These are phyloP conservation scores for Saccharum hybrid DNA, from an alignment of 202 grass and related monocot genomes.

Conservation along the genomic window DNA sequence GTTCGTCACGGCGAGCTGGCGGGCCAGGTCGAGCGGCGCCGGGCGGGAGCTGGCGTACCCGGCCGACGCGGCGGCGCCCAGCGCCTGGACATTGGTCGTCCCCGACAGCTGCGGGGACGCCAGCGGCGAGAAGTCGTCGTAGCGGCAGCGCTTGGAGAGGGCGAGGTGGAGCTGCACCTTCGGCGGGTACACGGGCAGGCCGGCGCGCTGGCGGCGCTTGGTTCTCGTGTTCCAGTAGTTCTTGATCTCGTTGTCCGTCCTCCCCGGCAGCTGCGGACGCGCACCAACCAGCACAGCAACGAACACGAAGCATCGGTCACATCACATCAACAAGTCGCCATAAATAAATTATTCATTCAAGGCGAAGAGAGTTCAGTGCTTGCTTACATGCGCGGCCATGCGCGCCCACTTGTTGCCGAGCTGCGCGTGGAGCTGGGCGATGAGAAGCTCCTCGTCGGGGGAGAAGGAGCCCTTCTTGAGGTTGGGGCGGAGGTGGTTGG, in stretches of 20 bases:
- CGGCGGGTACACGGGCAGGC: conserved; percentile 68
- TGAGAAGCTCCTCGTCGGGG: conserved; percentile 62
- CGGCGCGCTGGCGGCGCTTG: conserved; percentile 77
- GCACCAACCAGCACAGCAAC: neutral
- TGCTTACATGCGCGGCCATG: conserved; percentile 74
- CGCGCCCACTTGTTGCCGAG: conserved; percentile 88
- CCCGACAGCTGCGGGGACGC: conserved; percentile 4
- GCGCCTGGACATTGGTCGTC: neutral
- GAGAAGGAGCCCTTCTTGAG: conserved; percentile 83
- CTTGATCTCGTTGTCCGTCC: conserved; percentile 98
- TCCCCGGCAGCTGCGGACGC: conserved; percentile 55
- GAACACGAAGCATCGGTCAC: neutral
- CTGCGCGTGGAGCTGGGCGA: conserved; percentile 67
- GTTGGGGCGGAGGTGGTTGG: conserved; percentile 78
- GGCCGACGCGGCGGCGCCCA: neutral
- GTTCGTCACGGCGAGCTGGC: conserved; percentile 39
- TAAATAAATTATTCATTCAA: neutral
- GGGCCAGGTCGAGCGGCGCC: conserved; percentile 50
- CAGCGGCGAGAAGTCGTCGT: conserved; percentile 27
- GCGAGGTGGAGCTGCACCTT: conserved; percentile 69
- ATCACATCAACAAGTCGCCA: conserved; percentile 8
- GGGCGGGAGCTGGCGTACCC: conserved; percentile 50
- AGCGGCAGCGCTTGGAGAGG: conserved; percentile 53
- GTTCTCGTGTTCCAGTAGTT: conserved; percentile 93
- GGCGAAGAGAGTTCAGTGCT: neutral